These are phyloP conservation scores for Beta macrorhiza DNA, from an alignment of 179 eudicot species.

Conservation along the genomic window DNA sequence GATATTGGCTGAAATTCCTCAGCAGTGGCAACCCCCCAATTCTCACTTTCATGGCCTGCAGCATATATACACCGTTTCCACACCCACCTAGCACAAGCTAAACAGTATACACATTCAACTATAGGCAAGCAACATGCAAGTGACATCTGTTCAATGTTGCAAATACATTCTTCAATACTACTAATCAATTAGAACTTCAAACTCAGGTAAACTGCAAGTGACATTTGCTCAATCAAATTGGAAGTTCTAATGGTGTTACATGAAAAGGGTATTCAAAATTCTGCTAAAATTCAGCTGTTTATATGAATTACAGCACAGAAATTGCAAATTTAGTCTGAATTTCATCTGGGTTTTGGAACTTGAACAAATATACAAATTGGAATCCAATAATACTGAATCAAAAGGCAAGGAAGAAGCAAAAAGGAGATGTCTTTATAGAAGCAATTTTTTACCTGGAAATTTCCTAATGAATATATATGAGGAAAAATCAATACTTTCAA, in stretches of 20 bases:
- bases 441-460: constrained; percentile 27
- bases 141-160: constrained; percentile 59
- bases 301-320: constrained; percentile 13
- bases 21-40: constrained; percentile 70
- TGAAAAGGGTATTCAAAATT: constrained; percentile 20
- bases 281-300: constrained; percentile 2
- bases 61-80: constrained; percentile 78
- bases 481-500: neutral
- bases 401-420: neutral
- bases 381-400: constrained; percentile 17
- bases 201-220: neutral
- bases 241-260: neutral
- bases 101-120: constrained; percentile 86
- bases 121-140: constrained; percentile 64
- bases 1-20: constrained; percentile 78
- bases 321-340: neutral
- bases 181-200: constrained; percentile 11
- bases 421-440: neutral
- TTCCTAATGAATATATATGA: constrained; percentile 11
- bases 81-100: constrained; percentile 86
- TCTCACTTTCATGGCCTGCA: constrained; percentile 78
- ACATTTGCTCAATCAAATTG: neutral
- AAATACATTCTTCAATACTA: constrained; percentile 21
- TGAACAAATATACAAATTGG: constrained; percentile 16
- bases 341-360: constrained; percentile 19